Evolutionary conservation across 1,284 basidiomycete genomes (phyloP).

Genomic region (Moesziomyces antarcticus): DNA sequence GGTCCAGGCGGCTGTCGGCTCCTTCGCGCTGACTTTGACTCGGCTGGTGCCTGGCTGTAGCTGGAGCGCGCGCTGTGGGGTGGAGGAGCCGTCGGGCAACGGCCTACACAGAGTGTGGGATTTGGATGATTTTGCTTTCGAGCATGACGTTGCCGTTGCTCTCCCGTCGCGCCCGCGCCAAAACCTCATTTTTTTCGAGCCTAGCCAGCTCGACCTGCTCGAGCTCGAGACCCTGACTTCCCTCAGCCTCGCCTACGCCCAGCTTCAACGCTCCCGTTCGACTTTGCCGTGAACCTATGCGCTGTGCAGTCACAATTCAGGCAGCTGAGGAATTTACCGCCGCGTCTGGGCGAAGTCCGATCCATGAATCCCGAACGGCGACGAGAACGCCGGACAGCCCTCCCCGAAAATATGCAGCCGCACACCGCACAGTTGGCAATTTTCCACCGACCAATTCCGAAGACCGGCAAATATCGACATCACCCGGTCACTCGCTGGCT

Average conservation of each 20-base stretch:
- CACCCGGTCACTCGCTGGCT: background rate
- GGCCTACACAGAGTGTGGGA: no score
- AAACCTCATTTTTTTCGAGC: no score
- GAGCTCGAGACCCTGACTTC: no score
- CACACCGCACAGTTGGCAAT: background rate
- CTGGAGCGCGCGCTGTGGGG: background rate
- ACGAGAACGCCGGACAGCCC: background rate
- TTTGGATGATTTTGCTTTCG: background rate
- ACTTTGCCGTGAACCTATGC: conserved; percentile 6
- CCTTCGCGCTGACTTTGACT: no score
- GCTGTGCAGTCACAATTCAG: background rate
- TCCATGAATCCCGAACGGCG: conserved; percentile 12
- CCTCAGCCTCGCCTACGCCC: no score
- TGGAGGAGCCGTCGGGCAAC: background rate
- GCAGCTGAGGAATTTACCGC: no score
- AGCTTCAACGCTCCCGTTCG: no score
- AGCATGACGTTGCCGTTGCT: background rate
- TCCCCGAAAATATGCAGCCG: background rate
- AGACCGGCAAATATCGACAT: conserved; percentile 34
- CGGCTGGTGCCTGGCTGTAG: no score
- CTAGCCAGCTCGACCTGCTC: no score
- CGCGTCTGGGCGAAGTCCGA: conserved; percentile 13
- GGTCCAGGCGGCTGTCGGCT: no score
- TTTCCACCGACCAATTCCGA: conserved; percentile 31
- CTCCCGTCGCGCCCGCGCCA: background rate